phyloP scores from a whole-genome alignment of 305 asterid genomes.

The Fraxinus sp. region DNA sequence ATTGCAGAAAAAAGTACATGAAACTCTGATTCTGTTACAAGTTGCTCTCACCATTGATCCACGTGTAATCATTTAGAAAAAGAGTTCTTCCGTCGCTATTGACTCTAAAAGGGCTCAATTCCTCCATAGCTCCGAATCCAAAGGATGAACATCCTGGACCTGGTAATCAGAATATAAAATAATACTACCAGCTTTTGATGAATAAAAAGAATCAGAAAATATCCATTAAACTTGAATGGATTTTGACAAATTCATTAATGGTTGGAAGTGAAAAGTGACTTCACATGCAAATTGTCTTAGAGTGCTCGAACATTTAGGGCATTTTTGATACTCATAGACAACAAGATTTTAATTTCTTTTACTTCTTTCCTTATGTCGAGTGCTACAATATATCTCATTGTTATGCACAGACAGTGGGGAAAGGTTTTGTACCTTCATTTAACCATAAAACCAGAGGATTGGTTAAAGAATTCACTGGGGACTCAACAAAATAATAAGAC shows the following conservation, averaged over 20 bases:
- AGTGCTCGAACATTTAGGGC: not conserved
- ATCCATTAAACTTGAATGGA: not conserved
- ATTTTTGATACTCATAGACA: not conserved
- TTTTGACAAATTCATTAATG: not conserved
- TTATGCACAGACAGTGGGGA: not conserved
- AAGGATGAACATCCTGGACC: conserved; percentile 59
- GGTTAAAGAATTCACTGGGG: conserved; percentile 30
- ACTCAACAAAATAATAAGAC: conserved; percentile 52
- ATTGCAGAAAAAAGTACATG: no score
- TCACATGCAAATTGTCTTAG: not conserved
- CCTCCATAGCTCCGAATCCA: conserved; percentile 47
- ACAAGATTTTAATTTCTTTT: not conserved
- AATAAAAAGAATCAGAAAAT: not conserved
- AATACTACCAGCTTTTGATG: not conserved
- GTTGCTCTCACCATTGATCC: no score
- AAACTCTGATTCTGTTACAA: no score
- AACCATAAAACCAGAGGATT: conserved; percentile 59
- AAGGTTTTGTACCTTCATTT: conserved; percentile 43
- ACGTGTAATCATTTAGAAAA: not conserved
- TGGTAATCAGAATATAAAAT: not conserved
- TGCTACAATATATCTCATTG: not conserved
- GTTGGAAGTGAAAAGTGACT: not conserved
- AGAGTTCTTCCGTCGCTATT: conserved; percentile 49
- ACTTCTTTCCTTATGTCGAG: not conserved
- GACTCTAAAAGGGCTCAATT: conserved; percentile 49